Conservation (phyloP, 2,329 filamentous ascomycete species). For the Xylaria sp. region DNA sequence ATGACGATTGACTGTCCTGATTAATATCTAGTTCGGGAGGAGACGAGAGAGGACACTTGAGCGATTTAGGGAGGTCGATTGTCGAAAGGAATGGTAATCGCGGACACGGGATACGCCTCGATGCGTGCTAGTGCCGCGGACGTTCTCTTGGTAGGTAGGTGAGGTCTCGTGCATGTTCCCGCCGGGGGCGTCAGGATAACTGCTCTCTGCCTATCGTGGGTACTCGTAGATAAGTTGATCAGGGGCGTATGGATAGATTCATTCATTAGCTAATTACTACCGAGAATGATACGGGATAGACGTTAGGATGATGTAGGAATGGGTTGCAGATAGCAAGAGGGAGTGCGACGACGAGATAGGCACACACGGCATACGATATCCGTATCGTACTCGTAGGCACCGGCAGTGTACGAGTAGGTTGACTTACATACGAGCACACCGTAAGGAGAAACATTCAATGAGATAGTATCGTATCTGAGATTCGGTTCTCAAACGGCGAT, state of each 20-base stretch:
- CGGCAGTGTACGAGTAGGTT: not conserved
- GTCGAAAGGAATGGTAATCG: too few relatives aligned
- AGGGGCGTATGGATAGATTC: too few relatives aligned
- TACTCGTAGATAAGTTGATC: too few relatives aligned
- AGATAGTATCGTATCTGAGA: too few relatives aligned
- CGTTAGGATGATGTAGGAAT: not conserved
- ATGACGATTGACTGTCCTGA: not conserved
- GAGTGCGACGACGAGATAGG: not conserved
- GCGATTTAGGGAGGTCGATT: not conserved
- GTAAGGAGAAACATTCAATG: not conserved
- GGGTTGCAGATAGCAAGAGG: not conserved
- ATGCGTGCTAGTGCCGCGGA: not conserved
- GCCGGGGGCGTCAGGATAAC: too few relatives aligned
- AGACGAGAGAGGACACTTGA: not conserved
- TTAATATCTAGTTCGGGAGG: not conserved
- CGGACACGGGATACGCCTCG: not conserved
- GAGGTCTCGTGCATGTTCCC: not conserved
- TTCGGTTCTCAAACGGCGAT: not conserved
- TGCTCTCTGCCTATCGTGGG: too few relatives aligned
- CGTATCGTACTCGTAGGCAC: too few relatives aligned
- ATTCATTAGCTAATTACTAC: not conserved
- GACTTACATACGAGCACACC: not conserved
- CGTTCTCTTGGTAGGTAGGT: not conserved
- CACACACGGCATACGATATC: not conserved
- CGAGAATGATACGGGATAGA: too few relatives aligned